phyloP scores from a whole-genome alignment of 129 eudicot species.

The Oenanthe sinensis region DNA sequence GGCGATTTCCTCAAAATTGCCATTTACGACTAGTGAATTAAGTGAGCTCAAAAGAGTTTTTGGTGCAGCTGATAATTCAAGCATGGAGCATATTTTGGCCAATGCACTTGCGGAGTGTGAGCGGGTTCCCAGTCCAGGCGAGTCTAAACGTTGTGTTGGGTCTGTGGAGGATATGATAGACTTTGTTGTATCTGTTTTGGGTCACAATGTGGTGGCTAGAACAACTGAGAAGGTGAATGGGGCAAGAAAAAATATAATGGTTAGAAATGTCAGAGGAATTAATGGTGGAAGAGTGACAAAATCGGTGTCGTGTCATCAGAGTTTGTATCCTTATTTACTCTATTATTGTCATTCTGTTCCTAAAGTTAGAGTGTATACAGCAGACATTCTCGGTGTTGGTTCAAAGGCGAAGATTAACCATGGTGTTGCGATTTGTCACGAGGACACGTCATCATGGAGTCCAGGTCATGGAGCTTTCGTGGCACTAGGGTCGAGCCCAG shows the following conservation, averaged over 20 bases:
- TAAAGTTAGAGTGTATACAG: slow-evolving; percentile 75
- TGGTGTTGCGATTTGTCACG: slow-evolving; percentile 86
- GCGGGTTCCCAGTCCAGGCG: slow-evolving; percentile 65
- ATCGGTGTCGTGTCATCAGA: slow-evolving; percentile 94
- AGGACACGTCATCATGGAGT: slow-evolving; percentile 91
- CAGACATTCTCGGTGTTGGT: slow-evolving; percentile 55
- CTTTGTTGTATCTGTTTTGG: slow-evolving; percentile 60
- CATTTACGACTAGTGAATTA: slow-evolving; percentile 43
- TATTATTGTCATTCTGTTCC: slow-evolving; percentile 98
- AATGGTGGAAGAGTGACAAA: slow-evolving; percentile 77
- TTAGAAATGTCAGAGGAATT: slow-evolving; percentile 62
- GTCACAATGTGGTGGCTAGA: slow-evolving; percentile 45
- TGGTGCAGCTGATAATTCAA: slow-evolving; percentile 26
- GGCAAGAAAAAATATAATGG: slow-evolving; percentile 42
- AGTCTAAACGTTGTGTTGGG: slow-evolving; percentile 68
- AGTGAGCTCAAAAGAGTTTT: slow-evolving; percentile 38
- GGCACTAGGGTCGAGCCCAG: slow-evolving; percentile 9
- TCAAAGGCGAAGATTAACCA: slow-evolving; percentile 50
- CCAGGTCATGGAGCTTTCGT: slow-evolving; percentile 50
- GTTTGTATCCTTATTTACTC: slow-evolving; percentile 67
- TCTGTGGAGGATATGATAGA: slow-evolving; percentile 91
- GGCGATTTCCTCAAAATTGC: slow-evolving; percentile 53
- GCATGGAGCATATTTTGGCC: slow-evolving; percentile 32
- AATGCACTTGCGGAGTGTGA: slow-evolving; percentile 64
- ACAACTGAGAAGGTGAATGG: slow-evolving; percentile 63